Percentiles rank a stretch among this genome's conserved stretches.
These are phyloP conservation scores for Paxillus involutus DNA, from an alignment of 768 basidiomycete species.

Conservation along the genomic window DNA sequence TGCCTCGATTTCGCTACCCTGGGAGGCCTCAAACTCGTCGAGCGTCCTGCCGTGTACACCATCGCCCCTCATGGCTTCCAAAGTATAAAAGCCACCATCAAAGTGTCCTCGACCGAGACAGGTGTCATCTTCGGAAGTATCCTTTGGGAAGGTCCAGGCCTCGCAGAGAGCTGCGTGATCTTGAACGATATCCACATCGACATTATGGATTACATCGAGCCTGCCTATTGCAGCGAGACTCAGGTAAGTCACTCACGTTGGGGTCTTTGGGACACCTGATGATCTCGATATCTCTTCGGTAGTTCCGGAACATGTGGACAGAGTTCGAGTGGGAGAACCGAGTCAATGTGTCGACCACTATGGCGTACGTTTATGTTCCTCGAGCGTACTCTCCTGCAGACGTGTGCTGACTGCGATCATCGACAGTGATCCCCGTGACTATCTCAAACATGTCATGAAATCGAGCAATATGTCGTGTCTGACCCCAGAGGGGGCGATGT, in stretches of 20 bases:
- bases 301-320: slow-evolving; percentile 99
- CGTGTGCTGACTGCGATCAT: not conserved
- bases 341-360: slow-evolving; percentile 85
- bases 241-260: slow-evolving; percentile 50
- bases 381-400: not conserved
- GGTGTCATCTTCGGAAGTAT: slow-evolving; percentile 99
- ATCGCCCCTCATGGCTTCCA: slow-evolving; percentile 97
- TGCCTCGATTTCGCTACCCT: slow-evolving; percentile 97
- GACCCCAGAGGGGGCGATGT: slow-evolving; percentile 83
- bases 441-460: slow-evolving; percentile 93
- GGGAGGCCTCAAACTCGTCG: slow-evolving; percentile 95
- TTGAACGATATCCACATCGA: slow-evolving; percentile 97
- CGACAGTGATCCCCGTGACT: slow-evolving; percentile 79
- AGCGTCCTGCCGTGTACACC: slow-evolving; percentile 91
- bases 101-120: slow-evolving; percentile 97
- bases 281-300: not conserved
- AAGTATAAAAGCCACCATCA: slow-evolving; percentile 97
- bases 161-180: slow-evolving; percentile 89
- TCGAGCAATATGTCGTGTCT: slow-evolving; percentile 97
- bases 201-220: slow-evolving; percentile 56
- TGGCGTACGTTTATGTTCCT: slow-evolving; percentile 57
- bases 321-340: slow-evolving; percentile 99
- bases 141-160: slow-evolving; percentile 89
- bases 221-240: slow-evolving; percentile 92
- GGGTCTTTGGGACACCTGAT: not conserved